phyloP scores from a whole-genome alignment of 2,329 filamentous ascomycete genomes.

The Aspergillus versicolor region DNA sequence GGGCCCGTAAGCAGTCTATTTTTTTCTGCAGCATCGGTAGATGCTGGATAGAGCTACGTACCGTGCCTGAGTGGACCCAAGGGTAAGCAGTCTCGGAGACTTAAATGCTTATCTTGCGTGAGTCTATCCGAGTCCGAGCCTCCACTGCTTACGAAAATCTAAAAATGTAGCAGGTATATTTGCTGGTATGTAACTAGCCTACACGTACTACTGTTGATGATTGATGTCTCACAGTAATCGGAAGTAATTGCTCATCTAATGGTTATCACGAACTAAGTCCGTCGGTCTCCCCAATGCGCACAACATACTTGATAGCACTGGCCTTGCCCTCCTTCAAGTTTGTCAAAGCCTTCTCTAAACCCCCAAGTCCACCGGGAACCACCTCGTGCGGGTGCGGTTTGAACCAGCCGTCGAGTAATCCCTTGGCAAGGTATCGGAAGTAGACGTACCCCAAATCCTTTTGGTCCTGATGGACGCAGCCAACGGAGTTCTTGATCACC shows the following conservation, averaged over 20 bases:
- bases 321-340: conserved; percentile 60
- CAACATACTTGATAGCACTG: conserved; percentile 64
- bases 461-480: conserved; percentile 7
- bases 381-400: conserved; percentile 51
- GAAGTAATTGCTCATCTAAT: not conserved
- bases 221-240: not conserved
- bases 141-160: too few species aligned
- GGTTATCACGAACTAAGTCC: not conserved
- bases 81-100: not conserved
- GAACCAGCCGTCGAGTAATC: conserved; percentile 49
- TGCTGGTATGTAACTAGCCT: too few species aligned
- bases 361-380: conserved; percentile 52
- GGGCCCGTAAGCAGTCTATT: not conserved
- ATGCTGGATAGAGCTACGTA: too few species aligned
- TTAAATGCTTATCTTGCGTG: not conserved
- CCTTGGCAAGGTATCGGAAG: conserved; percentile 46
- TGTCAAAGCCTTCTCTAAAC: conserved; percentile 53
- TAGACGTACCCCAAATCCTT: conserved; percentile 42
- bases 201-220: too few species aligned
- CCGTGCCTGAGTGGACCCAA: not conserved
- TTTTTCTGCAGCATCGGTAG: not conserved
- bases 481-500: conserved; percentile 9
- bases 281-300: conserved; percentile 46
- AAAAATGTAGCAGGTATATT: too few species aligned
- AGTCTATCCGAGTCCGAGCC: too few species aligned